Evolutionary conservation across 1,284 basidiomycete genomes (phyloP), one percentile per base, ranked within the genome.

Genomic region (Marasmius sp.): DNA sequence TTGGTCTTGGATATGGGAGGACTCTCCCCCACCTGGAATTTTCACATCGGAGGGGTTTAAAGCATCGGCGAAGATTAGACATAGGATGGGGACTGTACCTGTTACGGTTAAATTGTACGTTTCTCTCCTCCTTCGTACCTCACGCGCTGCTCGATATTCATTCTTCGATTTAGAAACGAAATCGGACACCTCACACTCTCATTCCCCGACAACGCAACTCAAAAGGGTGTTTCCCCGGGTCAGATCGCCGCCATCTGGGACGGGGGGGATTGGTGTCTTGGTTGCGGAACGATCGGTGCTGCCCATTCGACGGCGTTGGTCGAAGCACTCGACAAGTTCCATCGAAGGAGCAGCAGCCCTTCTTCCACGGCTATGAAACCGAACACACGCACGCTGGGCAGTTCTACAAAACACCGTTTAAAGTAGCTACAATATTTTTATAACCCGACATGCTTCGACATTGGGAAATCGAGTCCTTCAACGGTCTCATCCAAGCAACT

Each of bases 211-310:
- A 76, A 81, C 50, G 74, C 83, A 48, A 84, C 87, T 0, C 81
- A 92, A 54, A 82, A 84, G 52, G 89, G 87, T 4, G 86, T 94
- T n/a, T 83, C 93, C 0, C 81, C 85, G 0, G 95, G 95, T 1
- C 95, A 97, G 73, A 83, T 92, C 36, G 88, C 88, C 7, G 88
- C 84, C 0, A 65, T 97, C 6, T 97, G 88, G 78, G 81, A 87
- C 62, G 85, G 78, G 1, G 61, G 48, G 10, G 64, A 65, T 59
- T 89, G 89, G 86, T 95, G 94, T 75, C 78, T 97, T 27, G 95
- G 95, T 2, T 93, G 91, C 70, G 95, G 93, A 18, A 75, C 82
- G 11, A 94, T 96, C 59, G 34, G 36, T 54, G 34, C 52, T 12
- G 52, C 27, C 16, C 16, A 33, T 37, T 53, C 51, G 33, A 37